Evolutionary conservation across 257 asterid species (phyloP).

Genomic region (Lantana camara): DNA sequence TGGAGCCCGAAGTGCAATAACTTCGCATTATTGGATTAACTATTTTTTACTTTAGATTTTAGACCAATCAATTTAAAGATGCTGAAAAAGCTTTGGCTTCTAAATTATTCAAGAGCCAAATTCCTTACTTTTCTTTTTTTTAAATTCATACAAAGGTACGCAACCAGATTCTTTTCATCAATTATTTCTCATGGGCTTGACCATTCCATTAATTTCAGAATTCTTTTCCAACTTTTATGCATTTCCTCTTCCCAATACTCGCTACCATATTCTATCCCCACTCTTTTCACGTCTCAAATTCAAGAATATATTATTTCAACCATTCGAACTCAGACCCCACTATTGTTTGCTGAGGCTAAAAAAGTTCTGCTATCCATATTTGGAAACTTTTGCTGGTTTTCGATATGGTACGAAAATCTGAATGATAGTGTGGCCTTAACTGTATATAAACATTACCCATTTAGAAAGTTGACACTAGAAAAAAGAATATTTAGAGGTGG

Average conservation of each 20-base stretch:
- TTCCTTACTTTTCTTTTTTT: not conserved
- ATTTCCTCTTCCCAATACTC: not conserved
- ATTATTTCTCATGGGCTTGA: not conserved
- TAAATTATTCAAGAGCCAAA: not conserved
- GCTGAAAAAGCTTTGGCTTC: not conserved
- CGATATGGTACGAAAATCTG: conserved; percentile 22
- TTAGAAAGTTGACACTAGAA: conserved; percentile 34
- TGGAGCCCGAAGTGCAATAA: too few relatives aligned
- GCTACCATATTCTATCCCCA: conserved; percentile 30
- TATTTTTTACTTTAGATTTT: too few relatives aligned
- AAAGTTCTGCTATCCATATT: conserved; percentile 16
- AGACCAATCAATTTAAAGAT: too few relatives aligned
- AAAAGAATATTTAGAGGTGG: conserved; percentile 18
- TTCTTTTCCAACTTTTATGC: not conserved
- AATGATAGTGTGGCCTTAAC: not conserved
- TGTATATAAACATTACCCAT: not conserved
- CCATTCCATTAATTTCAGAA: not conserved
- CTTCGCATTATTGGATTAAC: too few relatives aligned
- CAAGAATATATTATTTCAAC: conserved; percentile 23
- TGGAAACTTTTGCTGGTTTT: conserved; percentile 33
- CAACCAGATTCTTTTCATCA: not conserved
- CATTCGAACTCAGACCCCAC: conserved; percentile 19
- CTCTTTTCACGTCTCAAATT: conserved; percentile 4
- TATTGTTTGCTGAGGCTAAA: not conserved
- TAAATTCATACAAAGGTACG: not conserved